These are phyloP conservation scores for Prosopis cineraria DNA, from an alignment of 306 rosid genomes.

Conservation along the genomic window DNA sequence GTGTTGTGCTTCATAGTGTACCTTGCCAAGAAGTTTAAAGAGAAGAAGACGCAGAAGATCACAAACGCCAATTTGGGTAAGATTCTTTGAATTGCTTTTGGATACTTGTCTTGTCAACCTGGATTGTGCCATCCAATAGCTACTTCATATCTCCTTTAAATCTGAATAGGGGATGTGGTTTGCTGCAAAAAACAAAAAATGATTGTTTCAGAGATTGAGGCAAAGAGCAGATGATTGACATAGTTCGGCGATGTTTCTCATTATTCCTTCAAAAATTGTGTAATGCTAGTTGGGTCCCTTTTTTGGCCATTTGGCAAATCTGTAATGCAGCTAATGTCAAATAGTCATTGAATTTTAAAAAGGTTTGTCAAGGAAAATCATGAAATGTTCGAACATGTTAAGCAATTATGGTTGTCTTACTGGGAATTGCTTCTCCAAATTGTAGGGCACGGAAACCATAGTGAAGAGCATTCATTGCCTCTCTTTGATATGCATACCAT, in stretches of 20 bases:
- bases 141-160: neutral
- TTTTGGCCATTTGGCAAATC: neutral
- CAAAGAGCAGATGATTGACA: neutral
- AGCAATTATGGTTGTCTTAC: neutral
- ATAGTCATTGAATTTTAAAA: no score
- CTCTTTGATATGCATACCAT: slow-evolving; percentile 35
- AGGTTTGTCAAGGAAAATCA: neutral
- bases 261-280: neutral
- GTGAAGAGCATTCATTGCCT: slow-evolving; percentile 36
- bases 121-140: neutral
- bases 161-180: neutral
- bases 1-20: slow-evolving; percentile 22
- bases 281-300: no score
- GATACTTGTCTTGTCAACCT: neutral
- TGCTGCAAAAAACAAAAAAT: neutral
- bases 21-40: slow-evolving; percentile 23
- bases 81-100: neutral
- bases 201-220: neutral
- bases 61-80: neutral
- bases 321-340: neutral
- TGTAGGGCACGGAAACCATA: slow-evolving; percentile 16
- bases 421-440: neutral
- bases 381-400: neutral
- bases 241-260: no score
- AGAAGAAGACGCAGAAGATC: neutral